Evolutionary conservation across 805 yeast species (phyloP).

Genomic region (Ogataea chonburiensis): DNA sequence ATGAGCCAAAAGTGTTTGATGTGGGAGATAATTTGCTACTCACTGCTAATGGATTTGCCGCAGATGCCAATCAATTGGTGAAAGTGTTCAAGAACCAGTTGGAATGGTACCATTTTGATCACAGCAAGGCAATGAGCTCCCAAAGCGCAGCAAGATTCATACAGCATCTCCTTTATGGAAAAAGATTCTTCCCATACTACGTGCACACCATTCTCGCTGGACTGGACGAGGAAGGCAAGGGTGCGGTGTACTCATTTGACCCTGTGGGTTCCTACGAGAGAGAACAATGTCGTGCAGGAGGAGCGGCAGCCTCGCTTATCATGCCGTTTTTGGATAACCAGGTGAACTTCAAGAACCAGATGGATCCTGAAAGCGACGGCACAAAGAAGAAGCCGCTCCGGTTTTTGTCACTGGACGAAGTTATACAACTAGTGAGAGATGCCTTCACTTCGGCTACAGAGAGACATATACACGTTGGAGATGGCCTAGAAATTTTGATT

Average conservation of each 20-base stretch:
- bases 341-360: constrained; percentile 93
- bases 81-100: constrained; percentile 66
- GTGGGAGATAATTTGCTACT: constrained; percentile 85
- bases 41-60: constrained; percentile 95
- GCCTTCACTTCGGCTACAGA: constrained; percentile 96
- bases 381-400: constrained; percentile 56
- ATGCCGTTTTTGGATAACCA: constrained; percentile 98
- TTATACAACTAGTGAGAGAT: constrained; percentile 81
- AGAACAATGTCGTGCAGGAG: constrained; percentile 97
- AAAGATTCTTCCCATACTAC: constrained; percentile 95
- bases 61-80: constrained; percentile 86
- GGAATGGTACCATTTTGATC: constrained; percentile 92
- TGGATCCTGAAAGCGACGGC: constrained; percentile 75
- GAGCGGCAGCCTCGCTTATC: constrained; percentile 92
- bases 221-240: constrained; percentile 85
- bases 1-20: constrained; percentile 84
- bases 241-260: constrained; percentile 93
- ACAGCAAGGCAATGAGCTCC: constrained; percentile 68
- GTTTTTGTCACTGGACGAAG: constrained; percentile 78
- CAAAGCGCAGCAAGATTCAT: constrained; percentile 84
- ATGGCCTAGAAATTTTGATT: constrained; percentile 85
- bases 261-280: constrained; percentile 98
- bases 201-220: constrained; percentile 96
- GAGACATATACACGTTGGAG: constrained; percentile 98
- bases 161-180: constrained; percentile 87